Conservation (phyloP, 495 filamentous ascomycete species). For the Penicillium waksmanii region DNA sequence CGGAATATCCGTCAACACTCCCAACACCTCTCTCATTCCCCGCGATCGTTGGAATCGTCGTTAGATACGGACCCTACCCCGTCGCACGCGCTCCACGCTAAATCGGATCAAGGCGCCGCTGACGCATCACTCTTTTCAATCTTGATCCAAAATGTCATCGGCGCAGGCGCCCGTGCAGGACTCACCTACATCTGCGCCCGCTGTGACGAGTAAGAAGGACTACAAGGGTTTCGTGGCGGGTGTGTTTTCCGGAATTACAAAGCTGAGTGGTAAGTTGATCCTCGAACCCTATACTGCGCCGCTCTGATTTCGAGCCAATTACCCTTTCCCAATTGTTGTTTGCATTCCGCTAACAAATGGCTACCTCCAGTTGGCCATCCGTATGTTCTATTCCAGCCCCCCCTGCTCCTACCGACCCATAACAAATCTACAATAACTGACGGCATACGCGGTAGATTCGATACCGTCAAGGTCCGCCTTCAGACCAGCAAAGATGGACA, state of each 20-base stretch:
- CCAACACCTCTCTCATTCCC: neutral
- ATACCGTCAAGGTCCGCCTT: slow-evolving; percentile 93
- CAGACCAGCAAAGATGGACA: slow-evolving; percentile 80
- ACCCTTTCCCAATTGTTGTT: slow-evolving; percentile 4
- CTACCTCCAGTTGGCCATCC: slow-evolving; percentile 64
- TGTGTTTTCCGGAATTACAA: slow-evolving; percentile 90
- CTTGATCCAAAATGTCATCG: slow-evolving; percentile 29
- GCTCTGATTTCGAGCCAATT: neutral
- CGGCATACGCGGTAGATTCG: slow-evolving; percentile 59
- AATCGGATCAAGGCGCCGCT: slow-evolving; percentile 14
- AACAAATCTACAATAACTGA: slow-evolving; percentile 12
- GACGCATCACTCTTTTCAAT: slow-evolving; percentile 11
- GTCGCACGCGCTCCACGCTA: slow-evolving; percentile 9
- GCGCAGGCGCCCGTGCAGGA: slow-evolving; percentile 28
- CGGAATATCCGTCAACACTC: neutral
- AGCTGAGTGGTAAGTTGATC: slow-evolving; percentile 70
- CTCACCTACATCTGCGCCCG: slow-evolving; percentile 15
- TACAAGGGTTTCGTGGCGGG: slow-evolving; percentile 97
- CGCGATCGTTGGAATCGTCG: neutral
- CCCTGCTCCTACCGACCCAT: neutral
- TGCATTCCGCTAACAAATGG: slow-evolving; percentile 19
- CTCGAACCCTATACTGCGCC: neutral
- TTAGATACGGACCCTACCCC: neutral
- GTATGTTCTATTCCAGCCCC: slow-evolving; percentile 39
- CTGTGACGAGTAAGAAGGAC: slow-evolving; percentile 39